Percentiles rank a stretch among this genome's conserved stretches.
phyloP scores from a whole-genome alignment of 805 yeast genomes.

The Metschnikowia kunwiensis region DNA sequence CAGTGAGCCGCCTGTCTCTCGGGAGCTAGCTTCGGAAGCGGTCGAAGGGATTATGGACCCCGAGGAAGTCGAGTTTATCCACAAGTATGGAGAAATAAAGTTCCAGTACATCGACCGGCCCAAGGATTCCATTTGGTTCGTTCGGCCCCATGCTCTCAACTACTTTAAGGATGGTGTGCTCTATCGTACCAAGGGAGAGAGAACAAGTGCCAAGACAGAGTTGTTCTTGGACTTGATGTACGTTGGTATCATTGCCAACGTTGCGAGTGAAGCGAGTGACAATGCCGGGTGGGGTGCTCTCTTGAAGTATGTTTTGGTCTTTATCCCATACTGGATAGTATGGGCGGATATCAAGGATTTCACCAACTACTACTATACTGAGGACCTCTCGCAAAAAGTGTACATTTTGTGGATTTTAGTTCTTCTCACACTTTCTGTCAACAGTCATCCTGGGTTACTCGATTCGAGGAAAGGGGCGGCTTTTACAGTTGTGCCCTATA shows the following conservation, averaged over 20 bases:
- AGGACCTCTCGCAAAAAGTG: constrained; percentile 53
- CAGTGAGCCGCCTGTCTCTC: no score
- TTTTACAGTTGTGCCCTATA: constrained; percentile 45
- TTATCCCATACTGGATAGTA: constrained; percentile 58
- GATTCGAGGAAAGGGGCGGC: constrained; percentile 40
- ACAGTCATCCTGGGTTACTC: constrained; percentile 39
- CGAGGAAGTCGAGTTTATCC: constrained; percentile 42
- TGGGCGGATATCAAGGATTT: constrained; percentile 66
- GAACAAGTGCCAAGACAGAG: constrained; percentile 51
- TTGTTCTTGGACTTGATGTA: constrained; percentile 61
- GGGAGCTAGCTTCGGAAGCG: no score
- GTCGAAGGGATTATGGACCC: constrained; percentile 16
- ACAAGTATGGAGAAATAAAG: constrained; percentile 48
- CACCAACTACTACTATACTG: constrained; percentile 60
- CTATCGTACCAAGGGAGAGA: constrained; percentile 53
- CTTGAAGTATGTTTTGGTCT: constrained; percentile 47
- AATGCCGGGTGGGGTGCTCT: constrained; percentile 47
- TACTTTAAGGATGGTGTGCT: constrained; percentile 56
- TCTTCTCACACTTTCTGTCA: constrained; percentile 50
- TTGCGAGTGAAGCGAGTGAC: constrained; percentile 53
- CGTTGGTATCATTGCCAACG: constrained; percentile 60
- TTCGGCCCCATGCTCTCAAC: constrained; percentile 57
- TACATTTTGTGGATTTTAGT: constrained; percentile 53
- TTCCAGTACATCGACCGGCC: constrained; percentile 48
- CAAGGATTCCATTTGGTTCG: constrained; percentile 36